phyloP scores from a whole-genome alignment of 495 filamentous ascomycete species.

The Neurospora sp. region DNA sequence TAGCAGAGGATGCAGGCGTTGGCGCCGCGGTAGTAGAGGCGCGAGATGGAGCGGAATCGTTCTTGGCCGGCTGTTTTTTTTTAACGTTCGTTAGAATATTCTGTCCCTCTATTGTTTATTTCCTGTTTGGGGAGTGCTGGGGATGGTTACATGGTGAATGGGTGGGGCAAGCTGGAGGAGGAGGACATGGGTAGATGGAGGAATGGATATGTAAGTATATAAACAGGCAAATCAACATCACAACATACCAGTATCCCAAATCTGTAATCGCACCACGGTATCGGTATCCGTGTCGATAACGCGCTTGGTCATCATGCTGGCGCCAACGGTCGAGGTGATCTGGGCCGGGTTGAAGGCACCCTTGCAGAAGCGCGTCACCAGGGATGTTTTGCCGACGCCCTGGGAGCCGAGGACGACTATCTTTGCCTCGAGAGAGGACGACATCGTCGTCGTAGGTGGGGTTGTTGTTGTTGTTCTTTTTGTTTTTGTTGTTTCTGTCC shows the following conservation, averaged over 20 bases:
- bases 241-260: conserved; percentile 67
- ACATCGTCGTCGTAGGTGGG: conserved; percentile 33
- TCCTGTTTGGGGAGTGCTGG: background rate
- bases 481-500: background rate
- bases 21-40: conserved; percentile 90
- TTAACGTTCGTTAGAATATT: background rate
- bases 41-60: conserved; percentile 84
- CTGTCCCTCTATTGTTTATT: background rate
- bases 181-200: background rate
- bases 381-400: conserved; percentile 90
- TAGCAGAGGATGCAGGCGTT: conserved; percentile 94
- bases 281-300: conserved; percentile 75
- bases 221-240: background rate
- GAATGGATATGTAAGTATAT: background rate
- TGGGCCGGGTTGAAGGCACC: conserved; percentile 63
- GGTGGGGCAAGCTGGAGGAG: background rate
- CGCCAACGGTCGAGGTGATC: conserved; percentile 76
- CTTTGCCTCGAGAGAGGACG: conserved; percentile 78
- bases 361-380: conserved; percentile 79
- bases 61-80: conserved; percentile 66
- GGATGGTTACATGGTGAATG: background rate
- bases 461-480: conserved; percentile 11
- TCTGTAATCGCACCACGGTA: conserved; percentile 72
- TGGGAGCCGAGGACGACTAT: conserved; percentile 84
- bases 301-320: conserved; percentile 87